Percentiles rank a stretch among this genome's conserved stretches.
phyloP scores from a whole-genome alignment of 164 flowering plant genomes.

The Chloranthus sessilifolius region DNA sequence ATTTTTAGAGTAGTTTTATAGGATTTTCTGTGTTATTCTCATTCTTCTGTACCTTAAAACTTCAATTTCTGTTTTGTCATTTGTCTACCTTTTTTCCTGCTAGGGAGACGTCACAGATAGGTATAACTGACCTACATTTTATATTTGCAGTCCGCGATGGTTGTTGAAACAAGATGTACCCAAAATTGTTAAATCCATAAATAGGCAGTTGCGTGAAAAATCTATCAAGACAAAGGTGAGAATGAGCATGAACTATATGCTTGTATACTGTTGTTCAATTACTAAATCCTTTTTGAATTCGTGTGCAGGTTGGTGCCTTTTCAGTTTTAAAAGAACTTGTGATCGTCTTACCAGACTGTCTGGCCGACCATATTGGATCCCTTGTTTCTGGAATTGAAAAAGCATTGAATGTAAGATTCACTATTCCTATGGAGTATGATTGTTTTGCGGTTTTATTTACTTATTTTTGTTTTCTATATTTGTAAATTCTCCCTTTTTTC shows the following conservation, averaged over 20 bases:
- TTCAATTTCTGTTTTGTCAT: too few species aligned
- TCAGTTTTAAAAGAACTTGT: slow-evolving; percentile 96
- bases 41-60: too few species aligned
- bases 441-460: neutral
- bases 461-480: neutral
- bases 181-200: slow-evolving; percentile 85
- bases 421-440: slow-evolving; percentile 1
- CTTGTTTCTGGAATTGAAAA: slow-evolving; percentile 93
- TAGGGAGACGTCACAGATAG: too few species aligned
- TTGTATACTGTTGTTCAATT: neutral
- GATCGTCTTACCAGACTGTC: slow-evolving; percentile 91
- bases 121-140: neutral
- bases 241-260: neutral
- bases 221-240: slow-evolving; percentile 92
- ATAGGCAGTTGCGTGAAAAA: slow-evolving; percentile 88
- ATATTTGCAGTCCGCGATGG: slow-evolving; percentile 81
- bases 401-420: slow-evolving; percentile 68
- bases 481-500: slow-evolving; percentile 1
- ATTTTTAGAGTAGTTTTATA: too few species aligned
- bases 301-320: slow-evolving; percentile 89
- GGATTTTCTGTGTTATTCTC: too few species aligned
- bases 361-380: slow-evolving; percentile 90
- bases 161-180: slow-evolving; percentile 94
- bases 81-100: too few species aligned
- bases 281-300: neutral